Evolutionary conservation across 176 grass and related monocot genomes (phyloP).

Genomic region (Carex scoparia): DNA sequence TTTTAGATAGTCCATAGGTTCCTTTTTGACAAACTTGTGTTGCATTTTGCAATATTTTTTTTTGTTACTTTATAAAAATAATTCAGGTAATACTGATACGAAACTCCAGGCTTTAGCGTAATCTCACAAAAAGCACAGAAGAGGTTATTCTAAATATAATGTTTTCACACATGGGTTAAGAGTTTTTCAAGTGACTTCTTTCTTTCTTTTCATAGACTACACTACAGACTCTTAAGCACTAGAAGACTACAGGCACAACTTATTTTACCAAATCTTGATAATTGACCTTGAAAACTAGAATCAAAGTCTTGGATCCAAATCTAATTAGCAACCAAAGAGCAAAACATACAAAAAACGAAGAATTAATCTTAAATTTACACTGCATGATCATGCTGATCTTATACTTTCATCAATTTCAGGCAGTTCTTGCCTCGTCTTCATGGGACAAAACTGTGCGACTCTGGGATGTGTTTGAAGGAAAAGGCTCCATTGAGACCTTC

Average conservation of each 20-base stretch:
- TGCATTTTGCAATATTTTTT: background rate
- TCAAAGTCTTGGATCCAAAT: background rate
- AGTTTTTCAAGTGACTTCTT: background rate
- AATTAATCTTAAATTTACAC: background rate
- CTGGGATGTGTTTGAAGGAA: slow-evolving; percentile 97
- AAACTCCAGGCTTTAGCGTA: background rate
- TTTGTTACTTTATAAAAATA: background rate
- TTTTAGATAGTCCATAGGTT: background rate
- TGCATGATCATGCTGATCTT: background rate
- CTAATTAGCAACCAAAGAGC: background rate
- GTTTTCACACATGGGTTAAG: background rate
- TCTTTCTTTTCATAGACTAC: too few species aligned
- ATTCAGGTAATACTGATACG: background rate
- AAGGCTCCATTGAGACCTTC: slow-evolving; percentile 88
- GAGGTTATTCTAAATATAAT: background rate
- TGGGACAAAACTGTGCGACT: slow-evolving; percentile 95
- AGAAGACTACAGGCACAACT: background rate
- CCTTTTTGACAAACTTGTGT: background rate
- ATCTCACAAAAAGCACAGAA: background rate
- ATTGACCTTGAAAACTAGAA: background rate
- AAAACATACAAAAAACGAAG: background rate
- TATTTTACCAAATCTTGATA: background rate
- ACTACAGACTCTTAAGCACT: too few species aligned
- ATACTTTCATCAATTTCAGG: slow-evolving; percentile 31
- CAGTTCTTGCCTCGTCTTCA: slow-evolving; percentile 81